phyloP scores from a whole-genome alignment of 192 early-diverging fungal species.

The Fimicolochytrium jonesii region DNA sequence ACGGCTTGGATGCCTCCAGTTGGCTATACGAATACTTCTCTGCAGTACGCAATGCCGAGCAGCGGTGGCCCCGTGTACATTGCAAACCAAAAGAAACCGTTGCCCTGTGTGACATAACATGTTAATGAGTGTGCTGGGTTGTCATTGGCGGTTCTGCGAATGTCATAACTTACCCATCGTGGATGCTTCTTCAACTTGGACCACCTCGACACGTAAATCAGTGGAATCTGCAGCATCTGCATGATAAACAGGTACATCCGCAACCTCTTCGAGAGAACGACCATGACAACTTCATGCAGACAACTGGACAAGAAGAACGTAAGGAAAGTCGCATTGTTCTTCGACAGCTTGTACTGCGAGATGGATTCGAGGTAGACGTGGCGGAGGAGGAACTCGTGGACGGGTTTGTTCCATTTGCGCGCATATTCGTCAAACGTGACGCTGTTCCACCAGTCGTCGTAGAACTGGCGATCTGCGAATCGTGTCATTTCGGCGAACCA shows the following conservation, averaged over 20 bases:
- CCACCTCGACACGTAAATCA: slow-evolving; percentile 68
- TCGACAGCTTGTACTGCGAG: slow-evolving; percentile 62
- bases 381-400: slow-evolving; percentile 86
- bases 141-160: too few relatives aligned
- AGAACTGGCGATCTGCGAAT: slow-evolving; percentile 96
- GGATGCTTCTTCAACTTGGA: slow-evolving; percentile 56
- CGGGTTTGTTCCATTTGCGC: slow-evolving; percentile 94
- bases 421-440: slow-evolving; percentile 88
- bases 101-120: too few relatives aligned
- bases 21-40: slow-evolving; percentile 32
- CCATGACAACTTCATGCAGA: slow-evolving; percentile 80
- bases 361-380: slow-evolving; percentile 87
- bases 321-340: slow-evolving; percentile 65
- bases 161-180: slow-evolving; percentile 70
- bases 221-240: slow-evolving; percentile 88
- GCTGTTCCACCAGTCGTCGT: slow-evolving; percentile 98
- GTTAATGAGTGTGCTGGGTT: too few relatives aligned
- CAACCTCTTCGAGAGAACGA: slow-evolving; percentile 60
- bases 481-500: slow-evolving; percentile 91
- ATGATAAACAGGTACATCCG: slow-evolving; percentile 74
- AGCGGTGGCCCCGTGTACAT: slow-evolving; percentile 83
- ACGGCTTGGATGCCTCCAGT: too few relatives aligned
- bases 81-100: slow-evolving; percentile 85
- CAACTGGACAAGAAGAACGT: slow-evolving; percentile 77
- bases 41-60: slow-evolving; percentile 71